These are phyloP conservation scores for Pseudopyrenochaeta lycopersici DNA, from an alignment of 2,329 filamentous ascomycete genomes.

Conservation along the genomic window DNA sequence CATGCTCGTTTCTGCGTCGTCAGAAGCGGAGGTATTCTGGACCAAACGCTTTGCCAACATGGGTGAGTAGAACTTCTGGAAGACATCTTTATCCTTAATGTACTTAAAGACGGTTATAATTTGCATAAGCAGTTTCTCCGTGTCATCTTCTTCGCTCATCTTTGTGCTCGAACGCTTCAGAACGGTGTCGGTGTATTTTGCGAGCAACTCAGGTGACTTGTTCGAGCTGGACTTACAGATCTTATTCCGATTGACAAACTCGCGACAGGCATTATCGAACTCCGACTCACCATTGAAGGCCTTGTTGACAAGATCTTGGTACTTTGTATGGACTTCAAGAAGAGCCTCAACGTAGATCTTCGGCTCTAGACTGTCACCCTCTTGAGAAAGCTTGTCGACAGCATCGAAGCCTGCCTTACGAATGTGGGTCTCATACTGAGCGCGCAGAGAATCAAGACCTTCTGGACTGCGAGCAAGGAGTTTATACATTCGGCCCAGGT, in stretches of 20 bases:
- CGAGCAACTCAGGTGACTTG: conserved; percentile 91
- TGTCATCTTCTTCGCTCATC: conserved; percentile 90
- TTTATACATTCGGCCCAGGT: conserved; percentile 96
- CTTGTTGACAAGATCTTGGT: conserved; percentile 87
- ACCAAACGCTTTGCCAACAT: conserved; percentile 96
- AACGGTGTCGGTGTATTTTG: conserved; percentile 93
- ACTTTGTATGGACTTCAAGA: conserved; percentile 92
- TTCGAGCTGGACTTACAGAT: conserved; percentile 94
- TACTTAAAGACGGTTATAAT: conserved; percentile 99
- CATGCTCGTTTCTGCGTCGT: conserved; percentile 98
- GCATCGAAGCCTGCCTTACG: conserved; percentile 87
- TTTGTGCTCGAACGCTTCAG: conserved; percentile 88
- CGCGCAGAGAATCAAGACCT: conserved; percentile 86
- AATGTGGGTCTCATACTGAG: conserved; percentile 91
- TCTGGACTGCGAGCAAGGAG: conserved; percentile 88
- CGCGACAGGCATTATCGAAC: conserved; percentile 97
- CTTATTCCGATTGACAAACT: conserved; percentile 98
- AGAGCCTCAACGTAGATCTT: conserved; percentile 97
- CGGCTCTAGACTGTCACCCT: conserved; percentile 89
- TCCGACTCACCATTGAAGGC: conserved; percentile 96
- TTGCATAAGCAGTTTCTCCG: conserved; percentile 86
- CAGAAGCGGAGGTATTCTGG: conserved; percentile 94
- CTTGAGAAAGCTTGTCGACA: conserved; percentile 87
- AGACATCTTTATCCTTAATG: conserved; percentile 99
- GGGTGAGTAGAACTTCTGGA: conserved; percentile 98